Base-by-base conservation (phyloP, 2,329 filamentous ascomycete species). In the Talaromyces marneffei region DNA sequence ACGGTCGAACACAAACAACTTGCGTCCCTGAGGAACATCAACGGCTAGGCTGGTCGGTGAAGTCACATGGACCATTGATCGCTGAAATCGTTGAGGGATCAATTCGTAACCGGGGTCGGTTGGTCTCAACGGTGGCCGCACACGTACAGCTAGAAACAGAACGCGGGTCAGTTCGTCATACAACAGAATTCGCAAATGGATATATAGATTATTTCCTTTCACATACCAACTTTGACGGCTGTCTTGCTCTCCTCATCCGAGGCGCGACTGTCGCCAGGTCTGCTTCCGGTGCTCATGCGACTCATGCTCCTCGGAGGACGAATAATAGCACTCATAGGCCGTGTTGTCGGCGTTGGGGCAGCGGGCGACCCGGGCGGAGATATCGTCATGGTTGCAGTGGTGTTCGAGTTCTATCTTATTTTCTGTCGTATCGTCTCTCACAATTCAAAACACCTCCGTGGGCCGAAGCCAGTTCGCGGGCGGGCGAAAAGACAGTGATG, bases 1-100 rank as follows among this genome's bases (percentile, higher is more conserved):
- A 64, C 92, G 88, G 77, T 99, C 94, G 72, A 99, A 99, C 20
- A 97, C 88, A 72, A 99, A 99, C 3, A 97, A 82, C 73, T 97
- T 97, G 71, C 89, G 89, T 55, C 93, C 94, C 71, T 96, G 92
- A 0, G 92, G 89, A 2, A 92, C 90, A 71, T 97, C 94, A 67
- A 99, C 91, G 25, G 90, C 83, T 54, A 99, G 80, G 72, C 85
- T 96, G 6, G 91, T 97, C 48, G 89, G 83, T 16, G 91, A 91
- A 10, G 88, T 92, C 63, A 93, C 90, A 66, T 97, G 92, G 65
- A 95, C 92, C 81, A 93, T 96, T 40, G 92, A 88, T 65, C 89
- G 86, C 75, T 96, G 93, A 72, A 99, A 99, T 70, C 94, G 87
- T 75, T 96, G 92, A 14, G 94, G 94, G 62, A 99, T 94, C 66